Conservation (phyloP, 345 rosid genomes). For the Raphanus raphanistrum region DNA sequence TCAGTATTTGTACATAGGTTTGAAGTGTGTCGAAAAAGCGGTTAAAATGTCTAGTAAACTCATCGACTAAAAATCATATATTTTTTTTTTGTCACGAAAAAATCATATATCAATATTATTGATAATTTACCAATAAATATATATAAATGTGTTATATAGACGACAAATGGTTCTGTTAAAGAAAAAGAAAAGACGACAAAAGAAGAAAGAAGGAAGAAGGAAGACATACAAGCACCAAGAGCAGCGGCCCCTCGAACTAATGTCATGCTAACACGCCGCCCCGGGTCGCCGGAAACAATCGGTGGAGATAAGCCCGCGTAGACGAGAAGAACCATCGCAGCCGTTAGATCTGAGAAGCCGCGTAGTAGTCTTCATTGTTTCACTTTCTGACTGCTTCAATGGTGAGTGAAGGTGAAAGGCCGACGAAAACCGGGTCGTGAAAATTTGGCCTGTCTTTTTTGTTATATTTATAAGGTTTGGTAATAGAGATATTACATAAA, state of each 20-base stretch:
- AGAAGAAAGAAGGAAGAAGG: not conserved
- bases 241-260: slow-evolving; percentile 62
- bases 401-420: slow-evolving; percentile 11
- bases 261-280: slow-evolving; percentile 61
- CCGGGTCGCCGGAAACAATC: slow-evolving; percentile 35
- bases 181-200: not conserved
- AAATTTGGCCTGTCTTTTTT: not conserved
- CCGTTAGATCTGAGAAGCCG: slow-evolving; percentile 13
- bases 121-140: not conserved
- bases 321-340: slow-evolving; percentile 30
- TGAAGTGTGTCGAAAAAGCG: not conserved
- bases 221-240: slow-evolving; percentile 64
- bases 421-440: not conserved
- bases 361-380: slow-evolving; percentile 10
- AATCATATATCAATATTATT: no score
- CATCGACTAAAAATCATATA: not conserved
- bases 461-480: not conserved
- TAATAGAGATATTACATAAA: not conserved
- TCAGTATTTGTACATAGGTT: not conserved
- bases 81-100: no score
- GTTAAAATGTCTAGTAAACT: not conserved
- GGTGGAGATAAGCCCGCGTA: slow-evolving; percentile 32
- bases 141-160: not conserved
- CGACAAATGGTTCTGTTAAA: not conserved
- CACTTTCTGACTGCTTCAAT: not conserved